Base-by-base conservation (phyloP, 2,329 filamentous ascomycete species). In the Aspergillus ibericus region DNA sequence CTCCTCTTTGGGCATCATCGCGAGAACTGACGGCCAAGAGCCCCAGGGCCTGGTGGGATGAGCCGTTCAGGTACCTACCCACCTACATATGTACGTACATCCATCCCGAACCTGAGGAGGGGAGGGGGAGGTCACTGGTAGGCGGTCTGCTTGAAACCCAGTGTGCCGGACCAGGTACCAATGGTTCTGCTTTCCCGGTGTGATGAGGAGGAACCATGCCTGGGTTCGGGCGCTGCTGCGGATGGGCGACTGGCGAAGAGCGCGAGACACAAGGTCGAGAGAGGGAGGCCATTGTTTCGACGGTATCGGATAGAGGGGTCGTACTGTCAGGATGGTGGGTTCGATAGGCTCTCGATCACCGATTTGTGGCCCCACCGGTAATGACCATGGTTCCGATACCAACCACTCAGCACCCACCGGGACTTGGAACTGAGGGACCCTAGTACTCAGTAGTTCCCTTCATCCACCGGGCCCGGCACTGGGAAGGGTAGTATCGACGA, bases 321-420 rank as follows among this genome's bases (percentile, higher is more conserved):
- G 44, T 53, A 49, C 32, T 49, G 52, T 51, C 47, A 53, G 50
- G 36, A 40, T 20, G 25, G 53, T 53, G 18, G 56, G 63, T 63
- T 49, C 18, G 56, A 64, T 64, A 63, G 62, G 62, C 58, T 63
- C 44, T 56, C 55, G 52, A 59, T 51, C 52, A 57, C 47, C 58
- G 47, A 44, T 51, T 29, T 18, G 40, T n/a, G 16, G 48, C 49
- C 22, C 42, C 35, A 49, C 29, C 42, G 27, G 34, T 55, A 53
- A 38, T 40, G 44, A 53, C 40, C 51, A 42, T 53, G 40, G 36
- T 57, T 52, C 50, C 12, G 44, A 50, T 57, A 49, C 59, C 56
- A 36, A 58, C 40, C 15, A 51, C 8, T 16, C 27, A 44, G 35
- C 34, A 51, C 22, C 18, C 32, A 42, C 18, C 18, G 16, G 27